Evolutionary conservation across 2,329 filamentous ascomycete genomes (phyloP).

Genomic region (Passalora sequoiae): DNA sequence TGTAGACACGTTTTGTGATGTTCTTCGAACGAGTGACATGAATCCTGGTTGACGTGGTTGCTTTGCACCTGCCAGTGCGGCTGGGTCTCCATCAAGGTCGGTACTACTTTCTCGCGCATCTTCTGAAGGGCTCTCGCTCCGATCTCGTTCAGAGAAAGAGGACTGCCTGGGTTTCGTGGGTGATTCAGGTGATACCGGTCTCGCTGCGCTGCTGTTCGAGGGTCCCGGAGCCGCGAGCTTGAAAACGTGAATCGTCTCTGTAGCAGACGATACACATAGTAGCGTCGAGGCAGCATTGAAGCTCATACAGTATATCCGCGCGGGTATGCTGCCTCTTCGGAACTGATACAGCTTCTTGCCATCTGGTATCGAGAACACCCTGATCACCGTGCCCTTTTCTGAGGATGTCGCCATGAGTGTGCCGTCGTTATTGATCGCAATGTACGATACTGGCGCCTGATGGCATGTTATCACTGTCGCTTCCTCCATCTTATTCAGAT

Average conservation of each 20-base stretch:
- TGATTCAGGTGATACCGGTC: slow-evolving; percentile 25
- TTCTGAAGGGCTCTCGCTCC: slow-evolving; percentile 39
- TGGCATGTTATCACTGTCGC: slow-evolving; percentile 96
- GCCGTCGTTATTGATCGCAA: slow-evolving; percentile 87
- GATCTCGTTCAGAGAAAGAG: slow-evolving; percentile 29
- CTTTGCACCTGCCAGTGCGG: slow-evolving; percentile 28
- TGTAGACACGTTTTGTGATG: slow-evolving; percentile 87
- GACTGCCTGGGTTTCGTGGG: slow-evolving; percentile 17
- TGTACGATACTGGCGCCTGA: slow-evolving; percentile 81
- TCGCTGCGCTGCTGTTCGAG: slow-evolving; percentile 19
- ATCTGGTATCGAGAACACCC: slow-evolving; percentile 86
- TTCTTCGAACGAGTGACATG: slow-evolving; percentile 85
- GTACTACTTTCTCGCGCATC: slow-evolving; percentile 39
- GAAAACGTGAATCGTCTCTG: slow-evolving; percentile 96
- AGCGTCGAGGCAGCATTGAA: slow-evolving; percentile 93
- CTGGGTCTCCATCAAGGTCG: slow-evolving; percentile 27
- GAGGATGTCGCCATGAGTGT: slow-evolving; percentile 89
- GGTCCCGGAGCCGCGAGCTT: slow-evolving; percentile 55
- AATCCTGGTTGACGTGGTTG: slow-evolving; percentile 64
- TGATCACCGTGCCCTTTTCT: slow-evolving; percentile 94
- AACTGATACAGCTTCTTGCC: slow-evolving; percentile 96
- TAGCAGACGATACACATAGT: slow-evolving; percentile 90
- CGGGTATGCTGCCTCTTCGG: slow-evolving; percentile 88
- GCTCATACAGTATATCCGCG: slow-evolving; percentile 96
- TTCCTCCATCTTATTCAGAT: slow-evolving; percentile 81